Conservation (phyloP, 176 grass and related monocot species). For the Triticum aestivum region IWGSC_CS_RefSeq_v2.1 NC_057796.1:305887965-305888464, state of each 20-base stretch:
- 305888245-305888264: neutral
- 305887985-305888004: neutral
- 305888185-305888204: too few species aligned
- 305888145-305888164: too few species aligned
- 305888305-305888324: neutral
- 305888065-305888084: neutral
- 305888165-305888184: too few species aligned
- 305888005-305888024: neutral
- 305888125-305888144: too few species aligned
- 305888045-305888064: neutral
- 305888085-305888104: too few species aligned
- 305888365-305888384: slow-evolving; percentile 50
- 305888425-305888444: slow-evolving; percentile 40
- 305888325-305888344: neutral
- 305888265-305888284: slow-evolving; percentile 4
- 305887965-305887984: neutral
- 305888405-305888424: neutral
- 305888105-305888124: neutral
- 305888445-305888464: neutral
- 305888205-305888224: neutral
- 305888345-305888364: slow-evolving; percentile 32
- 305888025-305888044: neutral
- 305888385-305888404: slow-evolving; percentile 48
- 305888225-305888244: neutral
- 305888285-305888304: slow-evolving; percentile 23